A percentile compares a stretch with the other conserved stretches of the same genome.
Evolutionary conservation across 2,329 filamentous ascomycete species (phyloP).

Genomic region (Sporothrix sp.): DNA sequence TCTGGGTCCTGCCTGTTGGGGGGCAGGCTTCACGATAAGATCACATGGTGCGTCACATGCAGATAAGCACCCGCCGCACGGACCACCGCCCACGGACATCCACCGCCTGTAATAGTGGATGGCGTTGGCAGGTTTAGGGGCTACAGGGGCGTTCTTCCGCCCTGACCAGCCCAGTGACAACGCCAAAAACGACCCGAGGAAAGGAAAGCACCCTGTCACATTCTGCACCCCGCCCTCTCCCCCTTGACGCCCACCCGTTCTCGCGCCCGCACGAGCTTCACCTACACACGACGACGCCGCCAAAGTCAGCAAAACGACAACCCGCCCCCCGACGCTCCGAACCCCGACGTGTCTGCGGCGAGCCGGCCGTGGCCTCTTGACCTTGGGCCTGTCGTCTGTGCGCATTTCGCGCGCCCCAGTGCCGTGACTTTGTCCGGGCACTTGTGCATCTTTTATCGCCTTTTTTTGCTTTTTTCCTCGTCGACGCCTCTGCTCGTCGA

Average conservation of each 20-base stretch:
- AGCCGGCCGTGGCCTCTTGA: not conserved
- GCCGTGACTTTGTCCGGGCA: not conserved
- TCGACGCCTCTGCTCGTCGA: not conserved
- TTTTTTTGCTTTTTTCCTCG: not conserved
- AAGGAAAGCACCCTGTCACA: slow-evolving; percentile 6
- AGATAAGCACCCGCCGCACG: slow-evolving; percentile 5
- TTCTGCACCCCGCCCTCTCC: slow-evolving; percentile 3
- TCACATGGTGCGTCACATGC: slow-evolving; percentile 8
- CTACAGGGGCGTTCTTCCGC: not conserved
- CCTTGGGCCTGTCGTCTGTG: too few species aligned
- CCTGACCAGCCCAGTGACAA: not conserved
- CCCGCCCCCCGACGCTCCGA: not conserved
- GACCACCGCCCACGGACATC: slow-evolving; percentile 3
- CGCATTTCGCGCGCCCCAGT: not conserved
- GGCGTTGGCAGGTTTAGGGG: not conserved
- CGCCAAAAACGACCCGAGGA: not conserved
- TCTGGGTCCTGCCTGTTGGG: not conserved
- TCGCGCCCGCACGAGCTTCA: slow-evolving; percentile 3
- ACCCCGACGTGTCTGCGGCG: not conserved
- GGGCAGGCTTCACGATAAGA: not conserved
- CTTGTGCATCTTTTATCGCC: not conserved
- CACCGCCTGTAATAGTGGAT: not conserved
- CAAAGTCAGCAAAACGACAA: not conserved
- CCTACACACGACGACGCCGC: not conserved
- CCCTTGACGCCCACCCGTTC: slow-evolving; percentile 2